A percentile compares a stretch with the other conserved stretches of the same genome.
These are phyloP conservation scores for Rutstroemia sp. DNA, from an alignment of 2,329 filamentous ascomycete genomes.

Conservation along the genomic window DNA sequence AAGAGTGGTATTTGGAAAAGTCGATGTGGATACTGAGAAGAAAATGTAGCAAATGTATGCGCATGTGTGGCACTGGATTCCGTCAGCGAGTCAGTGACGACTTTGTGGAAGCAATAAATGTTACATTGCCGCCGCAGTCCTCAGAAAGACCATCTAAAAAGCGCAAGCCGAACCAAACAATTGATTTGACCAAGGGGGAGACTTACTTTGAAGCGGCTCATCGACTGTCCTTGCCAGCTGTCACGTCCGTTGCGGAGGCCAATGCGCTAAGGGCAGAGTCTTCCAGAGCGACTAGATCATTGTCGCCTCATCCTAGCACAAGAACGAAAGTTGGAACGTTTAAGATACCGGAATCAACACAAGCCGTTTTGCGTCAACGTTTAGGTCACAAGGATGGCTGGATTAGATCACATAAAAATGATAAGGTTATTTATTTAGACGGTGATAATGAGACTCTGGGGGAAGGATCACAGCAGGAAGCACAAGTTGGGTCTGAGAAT, in stretches of 20 bases:
- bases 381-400: too few relatives aligned
- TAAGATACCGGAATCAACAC: neutral
- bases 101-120: too few relatives aligned
- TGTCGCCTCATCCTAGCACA: neutral
- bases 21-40: conserved; percentile 1
- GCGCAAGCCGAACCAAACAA: too few relatives aligned
- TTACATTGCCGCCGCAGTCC: too few relatives aligned
- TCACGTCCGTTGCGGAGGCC: neutral
- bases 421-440: neutral
- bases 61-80: neutral
- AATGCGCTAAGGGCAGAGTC: too few relatives aligned
- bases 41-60: conserved; percentile 7
- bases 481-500: neutral
- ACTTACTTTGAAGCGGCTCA: neutral
- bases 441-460: neutral
- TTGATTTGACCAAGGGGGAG: too few relatives aligned
- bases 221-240: neutral
- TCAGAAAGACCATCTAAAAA: too few relatives aligned
- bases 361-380: neutral
- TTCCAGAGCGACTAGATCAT: conserved; percentile 1
- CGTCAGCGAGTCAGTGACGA: neutral
- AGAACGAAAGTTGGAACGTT: neutral
- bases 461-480: neutral
- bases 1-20: neutral
- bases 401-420: neutral